Evolutionary conservation across 371 early-diverging fungal genomes (phyloP).

Genomic region (Mucor circinelloides): DNA sequence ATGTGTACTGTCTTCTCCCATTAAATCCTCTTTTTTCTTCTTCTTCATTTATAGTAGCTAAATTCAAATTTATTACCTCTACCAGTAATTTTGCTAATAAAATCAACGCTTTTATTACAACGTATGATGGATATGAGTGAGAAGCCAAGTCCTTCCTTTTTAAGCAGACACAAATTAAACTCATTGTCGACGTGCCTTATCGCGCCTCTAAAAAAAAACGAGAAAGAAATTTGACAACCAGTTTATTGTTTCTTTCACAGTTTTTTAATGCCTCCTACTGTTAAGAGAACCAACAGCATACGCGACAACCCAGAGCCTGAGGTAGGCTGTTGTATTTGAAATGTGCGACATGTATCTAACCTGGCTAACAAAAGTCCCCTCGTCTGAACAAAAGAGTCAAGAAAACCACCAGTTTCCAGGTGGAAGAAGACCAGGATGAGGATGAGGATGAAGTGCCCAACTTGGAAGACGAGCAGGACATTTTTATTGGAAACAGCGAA

Average conservation of each 20-base stretch:
- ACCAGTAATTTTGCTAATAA: neutral
- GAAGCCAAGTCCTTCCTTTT: no score
- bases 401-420: neutral
- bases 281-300: constrained; percentile 10
- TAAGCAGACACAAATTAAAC: neutral
- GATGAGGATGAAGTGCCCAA: constrained; percentile 3
- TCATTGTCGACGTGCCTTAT: neutral
- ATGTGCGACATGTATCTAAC: neutral
- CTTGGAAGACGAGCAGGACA: constrained; percentile 1
- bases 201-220: neutral
- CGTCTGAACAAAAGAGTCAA: neutral
- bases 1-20: constrained; percentile 7
- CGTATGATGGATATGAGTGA: no score
- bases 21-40: neutral
- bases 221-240: neutral
- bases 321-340: neutral
- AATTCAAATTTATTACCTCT: neutral
- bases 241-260: neutral
- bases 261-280: constrained; percentile 14
- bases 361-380: neutral
- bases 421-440: constrained; percentile 1
- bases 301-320: constrained; percentile 1
- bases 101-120: neutral
- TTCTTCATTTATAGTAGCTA: constrained; percentile 1
- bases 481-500: neutral